Evolutionary conservation across 768 basidiomycete genomes (phyloP).

Genomic region (Termitomyces sp.): DNA sequence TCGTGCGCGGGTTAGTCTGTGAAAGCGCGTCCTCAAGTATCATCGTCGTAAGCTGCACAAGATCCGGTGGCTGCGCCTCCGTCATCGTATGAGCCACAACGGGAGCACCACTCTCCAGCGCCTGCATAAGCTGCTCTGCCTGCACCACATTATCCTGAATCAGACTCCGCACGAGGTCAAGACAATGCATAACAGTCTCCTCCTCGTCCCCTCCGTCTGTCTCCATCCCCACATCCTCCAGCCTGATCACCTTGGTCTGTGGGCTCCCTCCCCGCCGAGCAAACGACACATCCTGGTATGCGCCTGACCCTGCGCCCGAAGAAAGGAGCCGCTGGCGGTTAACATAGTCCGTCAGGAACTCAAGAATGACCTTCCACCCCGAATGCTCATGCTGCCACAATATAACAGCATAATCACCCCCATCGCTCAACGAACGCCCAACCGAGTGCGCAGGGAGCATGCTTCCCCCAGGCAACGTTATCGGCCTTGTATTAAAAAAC

Average conservation of each 20-base stretch:
- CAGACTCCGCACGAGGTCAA: slow-evolving; percentile 78
- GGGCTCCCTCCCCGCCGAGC: slow-evolving; percentile 40
- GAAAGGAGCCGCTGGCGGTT: slow-evolving; percentile 51
- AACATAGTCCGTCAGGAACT: slow-evolving; percentile 75
- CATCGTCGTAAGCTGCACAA: slow-evolving; percentile 78
- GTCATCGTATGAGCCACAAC: slow-evolving; percentile 53
- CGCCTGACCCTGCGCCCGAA: slow-evolving; percentile 27
- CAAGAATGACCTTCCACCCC: slow-evolving; percentile 85
- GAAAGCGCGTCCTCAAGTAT: slow-evolving; percentile 79
- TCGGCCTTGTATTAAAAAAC: slow-evolving; percentile 64
- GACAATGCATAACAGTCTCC: slow-evolving; percentile 61
- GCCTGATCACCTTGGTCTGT: slow-evolving; percentile 42
- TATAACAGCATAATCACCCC: slow-evolving; percentile 66
- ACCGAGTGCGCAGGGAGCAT: slow-evolving; percentile 62
- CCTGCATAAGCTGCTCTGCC: slow-evolving; percentile 63
- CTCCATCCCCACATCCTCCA: slow-evolving; percentile 77
- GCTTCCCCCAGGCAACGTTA: slow-evolving; percentile 76
- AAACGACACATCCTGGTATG: slow-evolving; percentile 56
- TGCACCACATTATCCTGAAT: slow-evolving; percentile 69
- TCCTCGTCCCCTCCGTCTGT: slow-evolving; percentile 62
- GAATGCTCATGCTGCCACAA: slow-evolving; percentile 82
- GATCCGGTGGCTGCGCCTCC: slow-evolving; percentile 59
- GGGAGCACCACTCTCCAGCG: slow-evolving; percentile 57
- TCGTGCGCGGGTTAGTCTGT: slow-evolving; percentile 40
- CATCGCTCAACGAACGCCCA: slow-evolving; percentile 75